Conservation (phyloP, 805 yeast species). For the Starmera quercuum region DNA sequence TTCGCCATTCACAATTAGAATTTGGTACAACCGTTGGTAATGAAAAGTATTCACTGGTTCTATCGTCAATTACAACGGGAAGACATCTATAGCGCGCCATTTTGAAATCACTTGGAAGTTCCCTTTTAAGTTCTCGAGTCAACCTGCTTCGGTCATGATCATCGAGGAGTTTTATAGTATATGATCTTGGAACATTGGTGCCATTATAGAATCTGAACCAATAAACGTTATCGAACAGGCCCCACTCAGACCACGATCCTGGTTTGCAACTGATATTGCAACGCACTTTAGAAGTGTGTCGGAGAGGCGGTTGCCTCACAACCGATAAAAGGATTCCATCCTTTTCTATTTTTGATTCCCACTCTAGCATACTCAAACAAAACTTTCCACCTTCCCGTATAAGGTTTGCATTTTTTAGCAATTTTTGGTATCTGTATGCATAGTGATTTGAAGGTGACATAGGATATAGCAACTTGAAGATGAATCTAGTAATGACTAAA, state of each 20-base stretch:
- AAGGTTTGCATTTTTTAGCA: too few relatives aligned
- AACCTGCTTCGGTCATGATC: conserved; percentile 7
- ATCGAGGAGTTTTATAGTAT: conserved; percentile 8
- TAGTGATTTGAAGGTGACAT: conserved; percentile 20
- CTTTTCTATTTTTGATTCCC: too few relatives aligned
- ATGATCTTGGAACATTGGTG: conserved; percentile 2
- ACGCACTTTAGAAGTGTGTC: too few relatives aligned
- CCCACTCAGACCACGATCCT: conserved; percentile 23
- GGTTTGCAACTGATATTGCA: conserved; percentile 6
- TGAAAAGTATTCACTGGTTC: conserved; percentile 6
- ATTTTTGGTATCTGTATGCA: conserved; percentile 15
- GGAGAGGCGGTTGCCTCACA: too few relatives aligned
- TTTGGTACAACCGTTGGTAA: conserved; percentile 6
- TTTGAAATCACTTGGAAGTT: conserved; percentile 10
- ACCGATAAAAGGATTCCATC: too few relatives aligned
- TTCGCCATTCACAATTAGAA: conserved; percentile 5
- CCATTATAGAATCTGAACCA: conserved; percentile 23
- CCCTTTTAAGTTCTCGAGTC: not conserved
- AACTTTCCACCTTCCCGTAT: too few relatives aligned
- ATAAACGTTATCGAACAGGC: conserved; percentile 31
- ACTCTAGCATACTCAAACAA: too few relatives aligned
- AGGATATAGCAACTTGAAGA: conserved; percentile 21
- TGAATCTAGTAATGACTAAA: conserved; percentile 15
- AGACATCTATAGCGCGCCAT: conserved; percentile 7
- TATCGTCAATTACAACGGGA: conserved; percentile 14